These are phyloP conservation scores for Fistulina hepatica DNA, from an alignment of 1,284 basidiomycete genomes.

Conservation along the genomic window DNA sequence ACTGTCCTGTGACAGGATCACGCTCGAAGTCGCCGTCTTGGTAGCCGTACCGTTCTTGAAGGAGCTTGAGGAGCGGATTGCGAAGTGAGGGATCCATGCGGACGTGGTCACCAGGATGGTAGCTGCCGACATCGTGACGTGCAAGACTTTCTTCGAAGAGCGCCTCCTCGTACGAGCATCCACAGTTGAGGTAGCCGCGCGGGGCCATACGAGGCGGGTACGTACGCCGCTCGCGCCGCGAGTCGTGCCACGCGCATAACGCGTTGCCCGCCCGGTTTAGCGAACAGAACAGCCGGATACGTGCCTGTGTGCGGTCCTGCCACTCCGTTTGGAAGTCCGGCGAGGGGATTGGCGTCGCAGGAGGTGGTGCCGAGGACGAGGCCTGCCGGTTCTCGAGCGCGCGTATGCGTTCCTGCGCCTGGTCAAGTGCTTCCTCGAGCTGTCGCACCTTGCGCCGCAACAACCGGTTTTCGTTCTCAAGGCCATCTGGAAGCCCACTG, in stretches of 20 bases:
- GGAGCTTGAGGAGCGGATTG: slow-evolving; percentile 61
- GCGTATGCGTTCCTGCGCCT: too few relatives aligned
- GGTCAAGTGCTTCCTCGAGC: too few relatives aligned
- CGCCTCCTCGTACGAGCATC: slow-evolving; percentile 70
- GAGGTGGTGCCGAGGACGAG: too few relatives aligned
- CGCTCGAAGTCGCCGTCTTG: slow-evolving; percentile 75
- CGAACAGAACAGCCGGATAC: slow-evolving; percentile 62
- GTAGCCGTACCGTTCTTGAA: slow-evolving; percentile 65
- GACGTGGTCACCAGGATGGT: slow-evolving; percentile 70
- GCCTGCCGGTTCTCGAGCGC: too few relatives aligned
- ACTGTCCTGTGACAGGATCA: slow-evolving; percentile 46
- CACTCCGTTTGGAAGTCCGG: slow-evolving; percentile 47
- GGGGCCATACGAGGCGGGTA: slow-evolving; percentile 75
- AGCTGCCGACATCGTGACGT: slow-evolving; percentile 66
- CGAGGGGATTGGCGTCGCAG: slow-evolving; percentile 34
- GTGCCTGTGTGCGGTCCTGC: slow-evolving; percentile 58
- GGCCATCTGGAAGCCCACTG: too few relatives aligned
- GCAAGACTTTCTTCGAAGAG: slow-evolving; percentile 75
- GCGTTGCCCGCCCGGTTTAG: slow-evolving; percentile 77
- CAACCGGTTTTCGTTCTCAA: too few relatives aligned
- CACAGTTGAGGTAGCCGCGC: slow-evolving; percentile 65
- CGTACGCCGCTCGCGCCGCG: slow-evolving; percentile 63
- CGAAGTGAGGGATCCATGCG: slow-evolving; percentile 78
- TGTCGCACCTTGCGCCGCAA: too few relatives aligned
- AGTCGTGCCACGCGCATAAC: slow-evolving; percentile 79